Conservation (phyloP, 2,329 filamentous ascomycete species). For the Xylaria polymorpha region DNA sequence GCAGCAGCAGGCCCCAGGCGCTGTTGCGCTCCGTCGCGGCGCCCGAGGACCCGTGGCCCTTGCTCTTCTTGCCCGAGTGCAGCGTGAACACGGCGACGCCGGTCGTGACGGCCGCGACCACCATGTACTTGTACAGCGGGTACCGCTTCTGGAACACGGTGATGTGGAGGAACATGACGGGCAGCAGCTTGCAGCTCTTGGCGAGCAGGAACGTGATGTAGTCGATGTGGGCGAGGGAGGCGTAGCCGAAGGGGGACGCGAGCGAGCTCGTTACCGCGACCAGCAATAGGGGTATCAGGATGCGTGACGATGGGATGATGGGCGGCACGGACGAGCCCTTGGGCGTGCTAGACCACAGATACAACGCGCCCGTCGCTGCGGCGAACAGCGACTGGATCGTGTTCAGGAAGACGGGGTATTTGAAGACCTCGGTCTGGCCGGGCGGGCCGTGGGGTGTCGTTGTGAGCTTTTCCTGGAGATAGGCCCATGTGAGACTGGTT, state of each 20-base stretch:
- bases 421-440: constrained; percentile 79
- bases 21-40: constrained; percentile 69
- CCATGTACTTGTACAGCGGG: constrained; percentile 95
- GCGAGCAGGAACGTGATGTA: constrained; percentile 98
- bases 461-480: constrained; percentile 96
- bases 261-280: constrained; percentile 90
- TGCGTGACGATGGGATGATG: constrained; percentile 80
- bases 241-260: constrained; percentile 95
- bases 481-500: constrained; percentile 87
- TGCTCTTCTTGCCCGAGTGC: constrained; percentile 71
- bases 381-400: constrained; percentile 94
- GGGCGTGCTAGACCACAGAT: constrained; percentile 76
- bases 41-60: constrained; percentile 59
- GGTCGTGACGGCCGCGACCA: constrained; percentile 88
- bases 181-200: constrained; percentile 98
- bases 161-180: constrained; percentile 96
- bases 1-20: constrained; percentile 82
- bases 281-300: constrained; percentile 81
- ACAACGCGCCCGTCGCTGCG: constrained; percentile 81
- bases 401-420: constrained; percentile 94
- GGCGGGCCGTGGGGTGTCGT: constrained; percentile 84
- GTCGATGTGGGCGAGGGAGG: constrained; percentile 91
- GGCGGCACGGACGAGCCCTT: constrained; percentile 63
- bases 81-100: constrained; percentile 96
- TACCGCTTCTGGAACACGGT: constrained; percentile 90